Evolutionary conservation across 257 asterid species (phyloP).

Genomic region (Pogostemon cablin): DNA sequence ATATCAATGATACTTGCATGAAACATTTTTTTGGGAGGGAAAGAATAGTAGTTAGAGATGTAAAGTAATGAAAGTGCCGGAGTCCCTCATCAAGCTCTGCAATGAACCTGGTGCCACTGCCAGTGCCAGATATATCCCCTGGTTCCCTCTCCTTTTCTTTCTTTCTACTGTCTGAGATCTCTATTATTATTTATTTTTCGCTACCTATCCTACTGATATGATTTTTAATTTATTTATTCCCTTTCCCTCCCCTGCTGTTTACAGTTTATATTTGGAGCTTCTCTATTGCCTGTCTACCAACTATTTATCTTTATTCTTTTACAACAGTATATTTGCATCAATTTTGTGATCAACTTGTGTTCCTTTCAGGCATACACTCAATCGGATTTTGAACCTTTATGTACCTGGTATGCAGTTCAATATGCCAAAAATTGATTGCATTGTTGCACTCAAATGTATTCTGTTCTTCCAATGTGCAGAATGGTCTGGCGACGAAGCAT

Average conservation of each 20-base stretch:
- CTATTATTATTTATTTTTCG: neutral
- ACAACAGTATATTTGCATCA: slow-evolving; percentile 2
- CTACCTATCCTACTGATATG: neutral
- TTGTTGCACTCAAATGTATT: slow-evolving; percentile 7
- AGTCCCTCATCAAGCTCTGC: slow-evolving; percentile 56
- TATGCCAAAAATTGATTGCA: slow-evolving; percentile 19
- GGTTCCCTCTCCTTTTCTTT: slow-evolving; percentile 43
- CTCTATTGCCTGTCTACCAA: neutral
- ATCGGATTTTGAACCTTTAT: slow-evolving; percentile 88
- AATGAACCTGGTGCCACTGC: slow-evolving; percentile 51
- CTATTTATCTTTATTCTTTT: neutral
- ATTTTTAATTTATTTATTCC: neutral
- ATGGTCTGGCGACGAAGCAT: slow-evolving; percentile 93
- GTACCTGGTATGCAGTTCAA: slow-evolving; percentile 68
- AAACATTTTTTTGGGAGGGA: too few species aligned
- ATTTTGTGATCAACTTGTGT: slow-evolving; percentile 15
- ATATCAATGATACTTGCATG: too few species aligned
- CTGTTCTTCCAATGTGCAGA: slow-evolving; percentile 44
- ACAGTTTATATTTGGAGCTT: slow-evolving; percentile 4
- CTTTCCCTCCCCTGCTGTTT: too few species aligned
- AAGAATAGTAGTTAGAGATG: too few species aligned
- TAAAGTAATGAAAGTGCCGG: slow-evolving; percentile 51
- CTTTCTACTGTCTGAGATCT: neutral
- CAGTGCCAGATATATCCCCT: slow-evolving; percentile 65
- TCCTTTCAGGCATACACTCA: slow-evolving; percentile 75